Percentiles rank a stretch among this genome's conserved stretches.
phyloP scores from a whole-genome alignment of 257 asterid genomes.

The Solanum gracilifrons region DNA sequence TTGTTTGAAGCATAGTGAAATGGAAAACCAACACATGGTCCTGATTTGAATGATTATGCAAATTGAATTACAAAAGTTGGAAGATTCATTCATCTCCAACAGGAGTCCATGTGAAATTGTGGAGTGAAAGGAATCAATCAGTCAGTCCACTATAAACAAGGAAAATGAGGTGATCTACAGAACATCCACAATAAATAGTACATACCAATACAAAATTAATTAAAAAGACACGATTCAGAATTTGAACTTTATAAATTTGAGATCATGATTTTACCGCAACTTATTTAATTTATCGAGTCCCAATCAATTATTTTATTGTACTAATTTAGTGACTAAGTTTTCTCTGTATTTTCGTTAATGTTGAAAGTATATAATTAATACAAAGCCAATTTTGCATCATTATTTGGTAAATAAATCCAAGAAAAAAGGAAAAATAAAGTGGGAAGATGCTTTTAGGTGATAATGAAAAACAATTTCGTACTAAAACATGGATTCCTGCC shows the following conservation, averaged over 20 bases:
- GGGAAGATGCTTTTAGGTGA: neutral
- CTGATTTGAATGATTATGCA: neutral
- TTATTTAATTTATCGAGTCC: neutral
- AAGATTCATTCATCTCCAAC: neutral
- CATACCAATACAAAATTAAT: neutral
- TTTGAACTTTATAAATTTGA: neutral
- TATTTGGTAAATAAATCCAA: neutral
- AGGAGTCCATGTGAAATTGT: neutral
- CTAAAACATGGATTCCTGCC: neutral
- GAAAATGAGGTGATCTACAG: neutral
- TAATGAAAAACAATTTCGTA: neutral
- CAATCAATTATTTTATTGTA: neutral
- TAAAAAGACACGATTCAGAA: neutral
- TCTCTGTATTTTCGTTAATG: neutral
- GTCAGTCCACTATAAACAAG: neutral
- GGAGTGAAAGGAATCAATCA: neutral
- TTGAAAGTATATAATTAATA: neutral
- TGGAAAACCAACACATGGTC: neutral
- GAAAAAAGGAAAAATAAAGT: neutral
- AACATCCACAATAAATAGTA: neutral
- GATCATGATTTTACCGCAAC: neutral
- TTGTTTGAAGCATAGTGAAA: neutral
- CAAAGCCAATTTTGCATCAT: neutral
- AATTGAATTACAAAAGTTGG: neutral
- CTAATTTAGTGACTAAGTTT: neutral